Evolutionary conservation across 1,284 basidiomycete genomes (phyloP), one percentile per base, ranked within the genome.

Genomic region (Apiotrichum sp.): DNA sequence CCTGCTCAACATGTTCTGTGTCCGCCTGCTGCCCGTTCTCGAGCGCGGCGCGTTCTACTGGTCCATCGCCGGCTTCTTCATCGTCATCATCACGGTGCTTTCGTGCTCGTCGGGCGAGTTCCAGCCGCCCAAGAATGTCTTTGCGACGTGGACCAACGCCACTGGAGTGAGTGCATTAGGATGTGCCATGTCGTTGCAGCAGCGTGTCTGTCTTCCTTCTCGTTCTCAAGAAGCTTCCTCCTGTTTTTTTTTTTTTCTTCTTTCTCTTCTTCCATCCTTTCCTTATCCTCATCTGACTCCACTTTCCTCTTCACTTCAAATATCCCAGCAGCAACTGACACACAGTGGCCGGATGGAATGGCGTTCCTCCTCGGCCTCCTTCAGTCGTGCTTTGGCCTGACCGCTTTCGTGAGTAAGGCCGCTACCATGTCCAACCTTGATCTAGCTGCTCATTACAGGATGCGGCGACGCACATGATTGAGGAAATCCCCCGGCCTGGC

Each of bases 301-400:
- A 22, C 22, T 22, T 22, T 22, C 22, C 22, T 22, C 22, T 22
- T 22, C 22, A 22, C 22, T 22, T 22, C 22, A 22, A 22, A 22
- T 22, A 22, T 22, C 22, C 22, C 22, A 22, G 22, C 22, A 22
- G 22, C 22, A 22, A 22, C 22, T 22, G 22, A 22, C 22, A 22
- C 22, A 22, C 44, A 55, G 54, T 79, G 77, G 77, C 72, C 72
- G 13, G 66, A 72, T 47, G 77, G 77, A 4, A 68, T 77, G 11
- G 73, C 77, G 2, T 79, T 71, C 65, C 71, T 76, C 29, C 65
- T 77, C 7, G 77, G 75, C n/a, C 64, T 77, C 1, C 64, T 78
- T 0, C 77, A 79, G 62, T 65, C 68, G 0, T 63, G 67, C 0
- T 78, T 78, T 47, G 71, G 73, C 1, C 62, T 79, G 6, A 73